Evolutionary conservation across 2,329 filamentous ascomycete species (phyloP), one percentile per base, ranked within the genome.

Genomic region (Colletotrichum aenigma): DNA sequence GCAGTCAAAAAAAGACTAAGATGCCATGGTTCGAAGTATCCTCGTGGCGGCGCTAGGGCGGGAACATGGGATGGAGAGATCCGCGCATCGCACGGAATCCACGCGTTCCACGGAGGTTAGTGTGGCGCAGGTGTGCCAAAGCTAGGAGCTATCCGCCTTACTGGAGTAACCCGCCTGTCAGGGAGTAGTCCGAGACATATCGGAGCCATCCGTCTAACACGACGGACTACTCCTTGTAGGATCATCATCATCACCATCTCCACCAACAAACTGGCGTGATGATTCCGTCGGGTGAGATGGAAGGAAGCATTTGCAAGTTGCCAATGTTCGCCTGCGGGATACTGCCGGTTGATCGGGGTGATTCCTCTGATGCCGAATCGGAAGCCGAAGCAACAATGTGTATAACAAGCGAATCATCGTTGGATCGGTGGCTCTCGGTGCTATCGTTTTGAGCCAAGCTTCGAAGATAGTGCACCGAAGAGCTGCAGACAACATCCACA

Each of bases 131-230:
- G 18, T 32, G 26, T 58, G 24, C 24, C 21, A 18, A 13, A 28
- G 21, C 24, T 12, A 4, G 56, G 12, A 34, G 62, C 52, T 15
- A 10, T 30, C 26, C 18, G 28, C 26, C 38, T 30, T 4, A 4
- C 1, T 26, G 66, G 66, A 69, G 32, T 12, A 28, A 2, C 13
- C 66, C 66, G 55, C 15, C 13, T 21, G 24, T 15, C 16, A 24
- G 26, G 66, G 66, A 70, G 66, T 10, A 32, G 12, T 10, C 66
- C 66, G 55, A 15, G 16, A 26, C 28, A 5, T 7, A 5, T 21
- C 66, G 66, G 66, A 32, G 16, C 9, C 9, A 28, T 61, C 66
- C 66, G 66, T 61, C 24, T 70, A 13, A 61, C 16, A 32, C 16
- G 24, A n/a, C 52, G 66, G 66, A 70, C 30, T 15, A 26, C 34